phyloP scores from a whole-genome alignment of 306 rosid genomes.

The Sindora glabra region DNA sequence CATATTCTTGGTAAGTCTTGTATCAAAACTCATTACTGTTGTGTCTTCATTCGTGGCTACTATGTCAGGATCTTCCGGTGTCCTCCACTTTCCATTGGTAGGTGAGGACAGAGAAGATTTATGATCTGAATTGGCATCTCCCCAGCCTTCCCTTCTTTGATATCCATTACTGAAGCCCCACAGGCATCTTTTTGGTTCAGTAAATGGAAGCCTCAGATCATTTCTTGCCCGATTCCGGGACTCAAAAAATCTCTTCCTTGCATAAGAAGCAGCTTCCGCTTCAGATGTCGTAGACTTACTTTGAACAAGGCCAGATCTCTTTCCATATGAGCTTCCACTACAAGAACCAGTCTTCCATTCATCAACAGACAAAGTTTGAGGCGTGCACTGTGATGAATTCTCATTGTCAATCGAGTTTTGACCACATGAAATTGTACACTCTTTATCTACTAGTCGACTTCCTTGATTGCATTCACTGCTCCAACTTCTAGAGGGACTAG shows the following conservation, averaged over 20 bases:
- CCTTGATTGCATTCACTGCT: neutral
- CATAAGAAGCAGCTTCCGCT: conserved; percentile 23
- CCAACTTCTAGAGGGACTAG: neutral
- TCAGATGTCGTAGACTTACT: conserved; percentile 12
- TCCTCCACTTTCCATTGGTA: conserved; percentile 18
- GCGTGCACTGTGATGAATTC: conserved; percentile 18
- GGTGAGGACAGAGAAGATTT: conserved; percentile 20
- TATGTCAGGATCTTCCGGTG: conserved; percentile 4
- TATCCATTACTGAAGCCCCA: conserved; percentile 46
- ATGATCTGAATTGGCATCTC: conserved; percentile 29
- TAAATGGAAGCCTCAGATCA: conserved; percentile 22
- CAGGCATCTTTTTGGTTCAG: conserved; percentile 43
- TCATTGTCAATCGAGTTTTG: neutral
- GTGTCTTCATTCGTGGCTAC: conserved; percentile 12
- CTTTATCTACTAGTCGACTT: neutral
- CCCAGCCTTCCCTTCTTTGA: conserved; percentile 34
- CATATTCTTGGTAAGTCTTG: neutral
- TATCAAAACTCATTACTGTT: neutral
- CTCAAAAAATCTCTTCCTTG: conserved; percentile 21
- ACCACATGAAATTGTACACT: neutral
- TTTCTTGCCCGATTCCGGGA: conserved; percentile 36
- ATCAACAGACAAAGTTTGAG: conserved; percentile 10
- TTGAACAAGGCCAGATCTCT: conserved; percentile 7
- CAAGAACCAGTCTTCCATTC: conserved; percentile 19
- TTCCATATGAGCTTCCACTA: conserved; percentile 9